Percentiles rank a stretch among this genome's conserved stretches.
Conservation (phyloP, 352 stramenopile genomes). For the Thalassiosira pacifica region DNA sequence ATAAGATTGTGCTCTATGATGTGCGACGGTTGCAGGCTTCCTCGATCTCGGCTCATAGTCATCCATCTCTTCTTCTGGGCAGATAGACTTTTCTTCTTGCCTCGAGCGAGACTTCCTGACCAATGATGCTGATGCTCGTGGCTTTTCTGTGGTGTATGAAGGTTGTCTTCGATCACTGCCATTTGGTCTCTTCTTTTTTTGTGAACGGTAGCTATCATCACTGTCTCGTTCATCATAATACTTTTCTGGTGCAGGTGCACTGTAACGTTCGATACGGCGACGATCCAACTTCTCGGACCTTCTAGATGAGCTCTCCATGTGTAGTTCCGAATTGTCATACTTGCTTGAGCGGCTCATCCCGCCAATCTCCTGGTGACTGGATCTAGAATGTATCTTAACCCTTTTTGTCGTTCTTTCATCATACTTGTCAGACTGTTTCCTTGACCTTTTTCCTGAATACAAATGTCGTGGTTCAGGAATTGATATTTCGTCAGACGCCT, state of each 20-base stretch:
- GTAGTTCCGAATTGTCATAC: constrained; percentile 32
- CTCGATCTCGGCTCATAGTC: constrained; percentile 1
- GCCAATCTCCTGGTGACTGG: constrained; percentile 6
- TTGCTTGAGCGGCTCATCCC: neutral
- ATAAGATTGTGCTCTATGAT: constrained; percentile 3
- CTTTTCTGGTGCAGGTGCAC: neutral
- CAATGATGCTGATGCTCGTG: neutral
- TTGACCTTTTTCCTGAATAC: constrained; percentile 15
- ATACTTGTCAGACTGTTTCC: neutral
- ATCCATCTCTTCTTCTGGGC: neutral
- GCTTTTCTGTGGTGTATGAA: too few relatives aligned
- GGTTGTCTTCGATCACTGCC: neutral
- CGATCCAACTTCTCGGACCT: constrained; percentile 23
- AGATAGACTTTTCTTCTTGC: neutral
- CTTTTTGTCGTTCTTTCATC: constrained; percentile 17
- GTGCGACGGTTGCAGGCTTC: neutral
- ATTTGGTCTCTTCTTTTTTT: constrained; percentile 11
- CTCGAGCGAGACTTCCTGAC: constrained; percentile 19
- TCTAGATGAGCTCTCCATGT: constrained; percentile 14
- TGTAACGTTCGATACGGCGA: constrained; percentile 2
- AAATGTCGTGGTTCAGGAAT: neutral
- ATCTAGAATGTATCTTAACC: constrained; percentile 26
- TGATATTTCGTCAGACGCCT: constrained; percentile 9
- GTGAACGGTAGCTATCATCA: constrained; percentile 7
- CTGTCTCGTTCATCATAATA: neutral